Percentiles rank a stretch among this genome's conserved stretches.
Evolutionary conservation across 805 yeast species (phyloP).

Genomic region (Metschnikowia anglica): DNA sequence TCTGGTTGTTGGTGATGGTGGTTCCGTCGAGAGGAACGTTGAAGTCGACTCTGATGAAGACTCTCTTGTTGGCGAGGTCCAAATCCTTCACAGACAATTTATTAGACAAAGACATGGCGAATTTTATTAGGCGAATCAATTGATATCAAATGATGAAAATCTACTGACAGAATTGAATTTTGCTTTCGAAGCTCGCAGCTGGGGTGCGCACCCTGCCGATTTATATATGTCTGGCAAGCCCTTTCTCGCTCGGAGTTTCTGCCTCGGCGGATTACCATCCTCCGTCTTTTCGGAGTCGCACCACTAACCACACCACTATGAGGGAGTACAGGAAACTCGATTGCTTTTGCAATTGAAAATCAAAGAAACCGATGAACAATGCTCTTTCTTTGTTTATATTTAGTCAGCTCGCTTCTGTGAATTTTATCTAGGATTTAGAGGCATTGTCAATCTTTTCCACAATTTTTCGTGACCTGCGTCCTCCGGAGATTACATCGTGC

Average conservation of each 20-base stretch:
- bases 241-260: slow-evolving; percentile 9
- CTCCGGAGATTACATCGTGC: too few species aligned
- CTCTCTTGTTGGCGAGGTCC: slow-evolving; percentile 85
- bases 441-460: too few species aligned
- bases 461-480: too few species aligned
- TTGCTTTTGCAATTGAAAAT: too few species aligned
- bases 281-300: slow-evolving; percentile 10
- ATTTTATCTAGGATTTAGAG: too few species aligned
- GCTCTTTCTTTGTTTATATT: too few species aligned
- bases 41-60: slow-evolving; percentile 97
- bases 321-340: too few species aligned
- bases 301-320: slow-evolving; percentile 6
- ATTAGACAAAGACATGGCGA: slow-evolving; percentile 82
- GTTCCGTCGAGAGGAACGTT: slow-evolving; percentile 94
- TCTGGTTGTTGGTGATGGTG: slow-evolving; percentile 98
- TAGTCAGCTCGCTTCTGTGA: too few species aligned
- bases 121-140: slow-evolving; percentile 11
- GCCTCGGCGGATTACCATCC: slow-evolving; percentile 13
- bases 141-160: slow-evolving; percentile 9
- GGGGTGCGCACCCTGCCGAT: slow-evolving; percentile 9
- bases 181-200: not conserved
- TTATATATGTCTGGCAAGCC: slow-evolving; percentile 6
- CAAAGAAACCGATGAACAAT: too few species aligned
- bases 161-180: slow-evolving; percentile 2
- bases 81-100: slow-evolving; percentile 93